A percentile compares a stretch with the other conserved stretches of the same genome.
phyloP scores from a whole-genome alignment of 176 grass and related monocot species.

The Metroxylon sagu region DNA sequence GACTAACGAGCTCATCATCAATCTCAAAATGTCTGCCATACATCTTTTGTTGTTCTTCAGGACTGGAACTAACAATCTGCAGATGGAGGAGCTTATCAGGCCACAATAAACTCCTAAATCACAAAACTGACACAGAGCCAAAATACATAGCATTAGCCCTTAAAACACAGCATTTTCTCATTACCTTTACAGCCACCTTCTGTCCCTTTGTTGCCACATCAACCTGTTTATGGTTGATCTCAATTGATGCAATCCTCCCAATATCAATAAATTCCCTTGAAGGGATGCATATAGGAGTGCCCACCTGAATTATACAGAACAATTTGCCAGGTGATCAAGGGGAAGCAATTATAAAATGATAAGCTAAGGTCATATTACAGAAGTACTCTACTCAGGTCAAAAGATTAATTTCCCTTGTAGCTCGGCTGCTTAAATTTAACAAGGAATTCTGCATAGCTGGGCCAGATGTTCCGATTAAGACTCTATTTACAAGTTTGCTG shows the following conservation, averaged over 20 bases:
- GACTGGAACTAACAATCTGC: slow-evolving; percentile 57
- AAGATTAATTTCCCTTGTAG: no score
- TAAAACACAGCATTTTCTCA: neutral
- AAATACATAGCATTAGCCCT: no score
- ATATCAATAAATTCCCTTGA: slow-evolving; percentile 63
- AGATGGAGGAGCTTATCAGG: neutral
- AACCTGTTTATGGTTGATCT: slow-evolving; percentile 92
- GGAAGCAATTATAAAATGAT: no score
- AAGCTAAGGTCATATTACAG: no score
- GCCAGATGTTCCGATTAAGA: no score
- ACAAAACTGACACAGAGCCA: no score
- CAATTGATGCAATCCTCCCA: slow-evolving; percentile 78
- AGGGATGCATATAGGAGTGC: slow-evolving; percentile 74
- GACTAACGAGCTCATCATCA: slow-evolving; percentile 83
- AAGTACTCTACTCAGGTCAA: no score
- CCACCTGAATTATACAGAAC: slow-evolving; percentile 32
- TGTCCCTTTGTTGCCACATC: slow-evolving; percentile 76
- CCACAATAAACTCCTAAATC: neutral
- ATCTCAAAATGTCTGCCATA: slow-evolving; percentile 76
- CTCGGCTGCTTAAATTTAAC: no score
- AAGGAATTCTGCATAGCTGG: no score
- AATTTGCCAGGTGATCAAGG: no score
- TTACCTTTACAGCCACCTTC: slow-evolving; percentile 84
- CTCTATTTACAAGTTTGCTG: no score
- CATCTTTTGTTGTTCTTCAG: slow-evolving; percentile 84